Evolutionary conservation across 2,329 filamentous ascomycete genomes (phyloP).

Genomic region (Epichloe typhina): DNA sequence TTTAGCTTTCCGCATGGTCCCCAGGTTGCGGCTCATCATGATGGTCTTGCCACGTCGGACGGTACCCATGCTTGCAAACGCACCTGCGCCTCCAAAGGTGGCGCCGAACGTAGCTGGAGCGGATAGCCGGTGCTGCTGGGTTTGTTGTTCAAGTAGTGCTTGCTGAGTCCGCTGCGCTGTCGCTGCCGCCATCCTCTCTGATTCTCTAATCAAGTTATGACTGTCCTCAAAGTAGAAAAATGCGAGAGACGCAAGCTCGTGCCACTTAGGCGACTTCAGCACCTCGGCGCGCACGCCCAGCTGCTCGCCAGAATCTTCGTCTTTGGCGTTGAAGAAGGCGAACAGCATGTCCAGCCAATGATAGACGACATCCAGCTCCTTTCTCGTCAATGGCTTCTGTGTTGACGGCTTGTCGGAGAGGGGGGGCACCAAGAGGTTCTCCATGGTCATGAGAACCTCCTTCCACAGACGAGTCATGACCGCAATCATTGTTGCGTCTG

Average conservation of each 20-base stretch:
- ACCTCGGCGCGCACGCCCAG: slow-evolving; percentile 83
- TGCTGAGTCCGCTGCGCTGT: slow-evolving; percentile 64
- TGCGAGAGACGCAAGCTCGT: slow-evolving; percentile 89
- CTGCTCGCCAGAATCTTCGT: slow-evolving; percentile 67
- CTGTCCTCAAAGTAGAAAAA: slow-evolving; percentile 98
- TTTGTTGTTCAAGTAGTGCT: slow-evolving; percentile 39
- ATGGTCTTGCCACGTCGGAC: slow-evolving; percentile 63
- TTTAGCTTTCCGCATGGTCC: slow-evolving; percentile 91
- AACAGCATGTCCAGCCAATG: slow-evolving; percentile 86
- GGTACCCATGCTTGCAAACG: slow-evolving; percentile 54
- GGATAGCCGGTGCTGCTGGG: slow-evolving; percentile 51
- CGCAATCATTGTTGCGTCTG: slow-evolving; percentile 90
- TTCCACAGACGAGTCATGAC: slow-evolving; percentile 99
- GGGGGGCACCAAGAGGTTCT: slow-evolving; percentile 79
- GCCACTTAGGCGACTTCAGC: slow-evolving; percentile 94
- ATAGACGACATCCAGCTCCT: slow-evolving; percentile 89
- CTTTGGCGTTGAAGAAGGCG: slow-evolving; percentile 86
- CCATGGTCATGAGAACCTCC: slow-evolving; percentile 85
- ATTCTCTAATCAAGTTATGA: slow-evolving; percentile 84
- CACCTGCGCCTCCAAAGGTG: slow-evolving; percentile 20
- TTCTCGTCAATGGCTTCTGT: slow-evolving; percentile 69
- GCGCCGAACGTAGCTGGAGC: slow-evolving; percentile 41
- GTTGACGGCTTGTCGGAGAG: slow-evolving; percentile 86
- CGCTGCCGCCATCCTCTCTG: slow-evolving; percentile 85
- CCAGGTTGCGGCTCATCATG: slow-evolving; percentile 86